Percentiles rank a stretch among this genome's conserved stretches.
phyloP scores from a whole-genome alignment of 2,329 filamentous ascomycete species.

The Fusarium floridanum region DNA sequence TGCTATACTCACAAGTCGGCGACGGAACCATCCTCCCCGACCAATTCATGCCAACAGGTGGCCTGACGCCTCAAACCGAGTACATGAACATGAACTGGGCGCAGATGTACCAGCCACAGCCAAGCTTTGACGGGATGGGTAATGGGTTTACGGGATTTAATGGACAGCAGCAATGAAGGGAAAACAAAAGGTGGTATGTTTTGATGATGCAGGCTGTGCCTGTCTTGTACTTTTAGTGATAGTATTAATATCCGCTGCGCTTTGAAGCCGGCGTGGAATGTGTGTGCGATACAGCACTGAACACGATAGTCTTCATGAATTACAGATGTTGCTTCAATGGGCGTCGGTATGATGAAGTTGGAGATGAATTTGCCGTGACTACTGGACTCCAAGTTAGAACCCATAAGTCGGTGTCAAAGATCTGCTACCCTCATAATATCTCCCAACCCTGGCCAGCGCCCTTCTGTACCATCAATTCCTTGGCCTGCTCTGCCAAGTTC shows the following conservation, averaged over 20 bases:
- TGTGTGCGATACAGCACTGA: background rate
- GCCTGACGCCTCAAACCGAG: constrained; percentile 45
- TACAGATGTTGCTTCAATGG: background rate
- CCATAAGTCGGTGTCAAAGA: background rate
- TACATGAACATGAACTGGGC: constrained; percentile 41
- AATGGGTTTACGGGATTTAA: constrained; percentile 45
- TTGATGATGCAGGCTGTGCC: constrained; percentile 24
- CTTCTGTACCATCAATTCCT: background rate
- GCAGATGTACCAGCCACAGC: constrained; percentile 44
- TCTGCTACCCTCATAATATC: background rate
- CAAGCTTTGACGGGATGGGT: constrained; percentile 38
- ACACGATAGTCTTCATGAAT: background rate
- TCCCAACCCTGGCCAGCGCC: background rate
- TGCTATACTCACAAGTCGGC: constrained; percentile 41
- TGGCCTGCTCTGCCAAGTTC: constrained; percentile 14
- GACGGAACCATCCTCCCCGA: constrained; percentile 38
- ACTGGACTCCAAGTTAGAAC: background rate
- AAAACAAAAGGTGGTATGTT: background rate
- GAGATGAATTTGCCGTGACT: background rate
- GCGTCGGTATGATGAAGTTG: background rate
- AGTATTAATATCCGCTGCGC: constrained; percentile 28
- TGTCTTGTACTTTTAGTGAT: constrained; percentile 33
- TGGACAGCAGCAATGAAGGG: constrained; percentile 29
- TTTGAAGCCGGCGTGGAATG: background rate
- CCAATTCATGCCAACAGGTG: constrained; percentile 39